These are phyloP conservation scores for Sclerotinia sclerotiorum DNA, from an alignment of 2,329 filamentous ascomycete species.

Conservation along the genomic window DNA sequence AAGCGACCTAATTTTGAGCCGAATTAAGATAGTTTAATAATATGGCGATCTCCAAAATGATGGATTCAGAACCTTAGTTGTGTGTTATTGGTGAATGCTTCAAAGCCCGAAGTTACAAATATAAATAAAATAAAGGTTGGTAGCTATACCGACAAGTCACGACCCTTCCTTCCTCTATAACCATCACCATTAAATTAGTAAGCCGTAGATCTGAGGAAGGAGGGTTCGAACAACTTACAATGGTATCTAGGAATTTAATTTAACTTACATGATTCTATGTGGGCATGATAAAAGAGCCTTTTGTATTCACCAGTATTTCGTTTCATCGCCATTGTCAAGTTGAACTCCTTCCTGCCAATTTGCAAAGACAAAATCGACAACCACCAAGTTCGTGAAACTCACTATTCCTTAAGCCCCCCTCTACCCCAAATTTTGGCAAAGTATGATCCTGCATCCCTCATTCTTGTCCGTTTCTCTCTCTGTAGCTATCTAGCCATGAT, in stretches of 20 bases:
- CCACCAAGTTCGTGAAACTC: too few species aligned
- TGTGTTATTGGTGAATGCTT: background rate
- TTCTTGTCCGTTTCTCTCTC: too few species aligned
- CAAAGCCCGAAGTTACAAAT: too few species aligned
- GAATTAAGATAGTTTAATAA: background rate
- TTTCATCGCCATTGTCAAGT: conserved; percentile 28
- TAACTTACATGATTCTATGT: too few species aligned
- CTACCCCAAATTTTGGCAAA: too few species aligned
- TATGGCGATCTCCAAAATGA: background rate
- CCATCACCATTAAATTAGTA: too few species aligned
- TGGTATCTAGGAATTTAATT: background rate
- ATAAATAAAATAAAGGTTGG: background rate
- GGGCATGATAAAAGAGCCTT: background rate
- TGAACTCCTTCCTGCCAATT: too few species aligned
- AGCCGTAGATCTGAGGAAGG: too few species aligned
- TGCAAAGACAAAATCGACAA: too few species aligned
- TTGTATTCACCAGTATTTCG: conserved; percentile 33
- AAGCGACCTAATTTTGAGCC: background rate
- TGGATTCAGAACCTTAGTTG: background rate
- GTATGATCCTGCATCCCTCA: too few species aligned
- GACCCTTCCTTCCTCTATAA: background rate
- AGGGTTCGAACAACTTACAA: too few species aligned
- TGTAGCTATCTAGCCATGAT: background rate
- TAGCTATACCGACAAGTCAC: background rate
- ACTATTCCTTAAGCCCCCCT: too few species aligned